These are phyloP conservation scores for Didymella exigua DNA, from an alignment of 2,329 filamentous ascomycete genomes.

Conservation along the genomic window DNA sequence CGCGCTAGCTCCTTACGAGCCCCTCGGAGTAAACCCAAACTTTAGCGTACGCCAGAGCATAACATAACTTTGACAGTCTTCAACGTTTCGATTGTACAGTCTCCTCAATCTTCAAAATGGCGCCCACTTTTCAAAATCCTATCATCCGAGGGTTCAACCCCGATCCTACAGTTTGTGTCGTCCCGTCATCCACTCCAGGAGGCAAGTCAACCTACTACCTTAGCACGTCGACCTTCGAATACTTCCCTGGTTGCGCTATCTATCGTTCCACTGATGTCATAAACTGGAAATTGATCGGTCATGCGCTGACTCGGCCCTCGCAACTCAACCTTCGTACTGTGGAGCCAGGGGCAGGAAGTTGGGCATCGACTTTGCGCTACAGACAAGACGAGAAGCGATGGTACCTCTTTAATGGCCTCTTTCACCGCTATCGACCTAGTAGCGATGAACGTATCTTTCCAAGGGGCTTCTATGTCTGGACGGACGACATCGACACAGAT, in stretches of 20 bases:
- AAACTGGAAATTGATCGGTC: constrained; percentile 56
- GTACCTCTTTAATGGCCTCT: constrained; percentile 34
- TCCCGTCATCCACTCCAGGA: constrained; percentile 3
- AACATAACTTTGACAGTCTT: neutral
- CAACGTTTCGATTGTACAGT: neutral
- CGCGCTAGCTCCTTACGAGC: constrained; percentile 1
- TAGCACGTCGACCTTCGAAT: constrained; percentile 57
- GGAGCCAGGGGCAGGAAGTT: constrained; percentile 31
- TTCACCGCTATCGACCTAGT: constrained; percentile 30
- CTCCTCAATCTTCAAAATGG: neutral
- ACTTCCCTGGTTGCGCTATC: constrained; percentile 59
- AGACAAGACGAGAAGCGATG: constrained; percentile 17
- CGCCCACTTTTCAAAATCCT: constrained; percentile 46
- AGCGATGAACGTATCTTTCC: constrained; percentile 50
- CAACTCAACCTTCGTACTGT: constrained; percentile 45
- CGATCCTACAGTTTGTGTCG: constrained; percentile 52
- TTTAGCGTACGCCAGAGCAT: neutral
- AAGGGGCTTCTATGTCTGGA: constrained; percentile 55
- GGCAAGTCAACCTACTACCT: constrained; percentile 13
- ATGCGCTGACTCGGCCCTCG: constrained; percentile 43
- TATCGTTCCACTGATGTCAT: constrained; percentile 58
- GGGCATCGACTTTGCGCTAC: constrained; percentile 32
- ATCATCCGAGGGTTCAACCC: constrained; percentile 58
- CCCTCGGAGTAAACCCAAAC: constrained; percentile 3
- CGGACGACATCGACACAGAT: constrained; percentile 24